A percentile compares a stretch with the other conserved stretches of the same genome.
These are phyloP conservation scores for Paralagenidium karlingii DNA, from an alignment of 352 stramenopile species.

Conservation along the genomic window DNA sequence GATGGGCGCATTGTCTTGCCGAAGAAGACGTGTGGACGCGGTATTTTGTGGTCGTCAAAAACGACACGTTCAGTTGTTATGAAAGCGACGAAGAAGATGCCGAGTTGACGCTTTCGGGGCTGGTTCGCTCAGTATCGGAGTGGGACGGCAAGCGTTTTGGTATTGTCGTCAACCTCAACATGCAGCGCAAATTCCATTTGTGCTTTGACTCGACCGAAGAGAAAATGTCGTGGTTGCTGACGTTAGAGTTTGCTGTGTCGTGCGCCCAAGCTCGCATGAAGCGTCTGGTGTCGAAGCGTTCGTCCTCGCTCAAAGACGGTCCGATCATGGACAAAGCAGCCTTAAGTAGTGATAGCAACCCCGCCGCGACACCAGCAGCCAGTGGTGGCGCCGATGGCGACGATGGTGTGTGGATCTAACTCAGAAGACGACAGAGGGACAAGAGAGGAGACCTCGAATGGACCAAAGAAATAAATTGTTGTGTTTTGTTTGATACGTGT, in stretches of 20 bases:
- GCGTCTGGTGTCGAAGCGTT: conserved; percentile 41
- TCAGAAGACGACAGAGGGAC: too few species aligned
- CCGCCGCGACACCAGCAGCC: conserved; percentile 1
- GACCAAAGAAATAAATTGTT: too few species aligned
- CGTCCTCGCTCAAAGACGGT: conserved; percentile 14
- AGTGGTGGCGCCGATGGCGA: conserved; percentile 16
- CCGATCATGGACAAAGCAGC: conserved; percentile 16
- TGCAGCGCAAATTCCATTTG: conserved; percentile 53
- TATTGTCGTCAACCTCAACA: conserved; percentile 55
- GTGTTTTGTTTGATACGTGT: too few species aligned
- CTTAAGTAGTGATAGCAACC: conserved; percentile 4
- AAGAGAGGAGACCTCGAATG: too few species aligned
- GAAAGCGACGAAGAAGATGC: conserved; percentile 55
- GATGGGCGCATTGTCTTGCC: conserved; percentile 61
- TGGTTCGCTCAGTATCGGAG: conserved; percentile 52
- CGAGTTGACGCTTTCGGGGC: conserved; percentile 44
- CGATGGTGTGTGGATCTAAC: conserved; percentile 70
- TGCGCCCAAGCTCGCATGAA: conserved; percentile 57
- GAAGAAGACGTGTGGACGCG: conserved; percentile 62
- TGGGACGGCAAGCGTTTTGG: conserved; percentile 71
- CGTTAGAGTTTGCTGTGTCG: conserved; percentile 58
- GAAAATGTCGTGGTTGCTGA: conserved; percentile 76
- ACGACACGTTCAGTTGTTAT: conserved; percentile 71
- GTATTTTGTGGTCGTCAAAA: conserved; percentile 62
- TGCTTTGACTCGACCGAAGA: conserved; percentile 72